Evolutionary conservation across 2,329 filamentous ascomycete species (phyloP), one percentile per base, ranked within the genome.

Genomic region (Fusarium fujikuroi): DNA sequence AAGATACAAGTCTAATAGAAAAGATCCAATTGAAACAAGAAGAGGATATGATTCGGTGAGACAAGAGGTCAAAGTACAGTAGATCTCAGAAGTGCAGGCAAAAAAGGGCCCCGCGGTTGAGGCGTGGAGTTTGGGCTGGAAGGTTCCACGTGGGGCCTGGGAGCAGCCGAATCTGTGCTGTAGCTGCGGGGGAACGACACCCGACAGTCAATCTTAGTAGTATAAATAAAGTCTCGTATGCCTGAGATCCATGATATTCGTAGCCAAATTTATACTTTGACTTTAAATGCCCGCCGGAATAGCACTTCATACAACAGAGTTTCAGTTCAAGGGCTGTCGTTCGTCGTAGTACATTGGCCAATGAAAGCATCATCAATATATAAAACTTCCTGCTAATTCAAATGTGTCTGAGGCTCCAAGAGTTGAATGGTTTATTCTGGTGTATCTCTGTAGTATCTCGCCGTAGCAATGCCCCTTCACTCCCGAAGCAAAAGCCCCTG

Each of bases 131-230:
- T 75, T 75, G 63, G 73, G 69, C 70, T 77, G 76, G 76, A 78
- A 78, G 74, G 65, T 78, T 78, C 76, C 74, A 78, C 75, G 76
- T 77, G 76, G 76, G 76, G 76, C 76, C 76, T 68, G 23, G 49
- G 16, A 46, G 52, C 16, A 49, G 46, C 36, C 23, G 37, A 40
- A 63, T 25, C 21, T 54, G 50, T 54, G 34, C 50, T 54, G 36
- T 18, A 54, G 68, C 40, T 72, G 63, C 66, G 68, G 75, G 73
- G 69, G 71, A 70, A 42, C 19, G 50, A 54, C 46, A 57, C n/a
- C 49, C 49, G 32, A 52, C 16, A 25, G 30, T 25, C n/a, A 39
- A 44, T 21, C 43, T 60, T 47, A 40, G 32, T 36, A 44, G 52
- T 42, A 15, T 43, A 21, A 53, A 16, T 23, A 32, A 21, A 49